phyloP scores from a whole-genome alignment of 2,329 filamentous ascomycete genomes.

The Aspergillus sojae region DNA sequence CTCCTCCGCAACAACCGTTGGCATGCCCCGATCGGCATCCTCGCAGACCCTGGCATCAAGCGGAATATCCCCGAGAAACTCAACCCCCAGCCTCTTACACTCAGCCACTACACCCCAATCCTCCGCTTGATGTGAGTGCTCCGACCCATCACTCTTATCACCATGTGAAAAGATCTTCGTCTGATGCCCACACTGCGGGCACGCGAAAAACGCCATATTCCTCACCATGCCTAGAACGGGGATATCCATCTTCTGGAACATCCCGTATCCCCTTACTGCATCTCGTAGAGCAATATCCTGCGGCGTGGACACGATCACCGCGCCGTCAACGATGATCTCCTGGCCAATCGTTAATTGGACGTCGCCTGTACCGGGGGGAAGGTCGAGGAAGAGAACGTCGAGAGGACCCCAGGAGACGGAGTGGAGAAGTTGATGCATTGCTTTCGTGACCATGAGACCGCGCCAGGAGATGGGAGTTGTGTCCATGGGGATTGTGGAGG shows the following conservation, averaged over 20 bases:
- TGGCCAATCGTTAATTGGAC: constrained; percentile 97
- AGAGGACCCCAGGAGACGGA: constrained; percentile 92
- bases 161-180: constrained; percentile 71
- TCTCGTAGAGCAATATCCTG: constrained; percentile 92
- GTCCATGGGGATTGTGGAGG: constrained; percentile 38
- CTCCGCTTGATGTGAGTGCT: constrained; percentile 34
- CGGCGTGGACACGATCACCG: constrained; percentile 85
- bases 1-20: constrained; percentile 86
- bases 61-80: constrained; percentile 86
- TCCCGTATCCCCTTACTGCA: constrained; percentile 85
- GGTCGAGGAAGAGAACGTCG: constrained; percentile 84
- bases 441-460: constrained; percentile 97
- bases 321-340: constrained; percentile 84
- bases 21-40: constrained; percentile 83
- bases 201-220: constrained; percentile 86
- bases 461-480: constrained; percentile 87
- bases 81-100: constrained; percentile 71
- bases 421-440: constrained; percentile 90
- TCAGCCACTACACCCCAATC: constrained; percentile 66
- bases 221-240: constrained; percentile 82
- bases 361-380: constrained; percentile 93
- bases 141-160: constrained; percentile 2
- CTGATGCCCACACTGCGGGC: constrained; percentile 73
- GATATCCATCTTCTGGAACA: constrained; percentile 85
- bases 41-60: constrained; percentile 84